Conservation (phyloP, 208 protist genomes). For the Leishmania martiniquensis region DNA sequence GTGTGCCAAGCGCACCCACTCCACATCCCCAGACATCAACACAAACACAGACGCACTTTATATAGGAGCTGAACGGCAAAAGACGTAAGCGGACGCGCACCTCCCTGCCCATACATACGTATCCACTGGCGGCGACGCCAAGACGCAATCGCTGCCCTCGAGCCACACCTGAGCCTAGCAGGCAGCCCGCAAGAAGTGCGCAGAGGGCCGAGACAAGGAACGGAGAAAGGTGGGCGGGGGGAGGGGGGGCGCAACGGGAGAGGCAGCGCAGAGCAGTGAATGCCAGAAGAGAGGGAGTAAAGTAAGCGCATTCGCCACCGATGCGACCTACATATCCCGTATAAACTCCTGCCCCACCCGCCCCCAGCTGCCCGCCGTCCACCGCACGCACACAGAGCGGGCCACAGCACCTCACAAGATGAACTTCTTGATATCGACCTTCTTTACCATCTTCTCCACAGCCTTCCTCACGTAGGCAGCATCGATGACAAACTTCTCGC, state of each 20-base stretch:
- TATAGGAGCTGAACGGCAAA: conserved; percentile 3
- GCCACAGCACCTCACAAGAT: conserved; percentile 54
- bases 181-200: background rate
- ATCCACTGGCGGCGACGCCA: background rate
- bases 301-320: background rate
- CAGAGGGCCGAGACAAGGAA: background rate
- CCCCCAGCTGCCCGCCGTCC: no score
- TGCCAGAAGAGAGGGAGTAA: background rate
- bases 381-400: background rate
- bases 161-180: background rate
- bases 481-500: conserved; percentile 88
- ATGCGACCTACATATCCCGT: background rate
- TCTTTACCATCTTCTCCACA: conserved; percentile 91
- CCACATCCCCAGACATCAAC: conserved; percentile 12
- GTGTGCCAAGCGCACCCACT: background rate
- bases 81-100: background rate
- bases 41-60: conserved; percentile 9
- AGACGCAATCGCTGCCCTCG: background rate
- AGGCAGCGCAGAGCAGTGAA: background rate
- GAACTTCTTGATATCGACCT: conserved; percentile 95
- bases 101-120: conserved; percentile 6
- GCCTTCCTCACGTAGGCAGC: conserved; percentile 91
- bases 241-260: background rate
- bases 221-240: background rate
- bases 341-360: background rate